These are phyloP conservation scores for Theobroma cacao DNA, from an alignment of 345 rosid genomes.

Conservation along the genomic window DNA sequence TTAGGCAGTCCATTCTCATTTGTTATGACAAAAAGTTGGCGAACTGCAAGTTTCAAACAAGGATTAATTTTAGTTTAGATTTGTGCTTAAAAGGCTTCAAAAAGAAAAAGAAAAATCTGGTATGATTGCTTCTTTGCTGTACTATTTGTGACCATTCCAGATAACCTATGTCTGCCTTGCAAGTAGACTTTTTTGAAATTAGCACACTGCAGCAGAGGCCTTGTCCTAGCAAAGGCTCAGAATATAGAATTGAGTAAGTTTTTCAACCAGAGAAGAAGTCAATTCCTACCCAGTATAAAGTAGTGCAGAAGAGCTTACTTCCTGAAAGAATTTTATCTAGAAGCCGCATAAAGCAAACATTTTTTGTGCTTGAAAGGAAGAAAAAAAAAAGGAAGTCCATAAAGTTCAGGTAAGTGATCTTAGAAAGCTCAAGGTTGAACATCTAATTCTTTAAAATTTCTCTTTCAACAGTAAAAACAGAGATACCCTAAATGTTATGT, in stretches of 20 bases:
- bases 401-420: not conserved
- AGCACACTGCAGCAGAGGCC: not conserved
- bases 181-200: not conserved
- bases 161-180: not conserved
- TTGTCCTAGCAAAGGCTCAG: not conserved
- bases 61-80: not conserved
- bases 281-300: not conserved
- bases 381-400: not conserved
- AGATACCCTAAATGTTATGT: not conserved
- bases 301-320: not conserved
- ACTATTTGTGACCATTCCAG: not conserved
- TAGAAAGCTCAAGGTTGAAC: not conserved
- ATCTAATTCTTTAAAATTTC: slow-evolving; percentile 2
- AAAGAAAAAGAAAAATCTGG: too few species aligned
- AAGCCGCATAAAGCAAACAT: not conserved
- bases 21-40: not conserved
- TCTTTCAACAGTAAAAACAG: not conserved
- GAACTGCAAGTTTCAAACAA: not conserved
- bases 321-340: not conserved
- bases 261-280: not conserved
- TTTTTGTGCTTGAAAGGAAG: not conserved
- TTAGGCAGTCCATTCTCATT: not conserved
- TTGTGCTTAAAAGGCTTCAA: not conserved
- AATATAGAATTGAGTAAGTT: not conserved
- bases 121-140: slow-evolving; percentile 1